Base-by-base conservation (phyloP, 495 filamentous ascomycete species). In the Astrothelium macrocarpum region DNA sequence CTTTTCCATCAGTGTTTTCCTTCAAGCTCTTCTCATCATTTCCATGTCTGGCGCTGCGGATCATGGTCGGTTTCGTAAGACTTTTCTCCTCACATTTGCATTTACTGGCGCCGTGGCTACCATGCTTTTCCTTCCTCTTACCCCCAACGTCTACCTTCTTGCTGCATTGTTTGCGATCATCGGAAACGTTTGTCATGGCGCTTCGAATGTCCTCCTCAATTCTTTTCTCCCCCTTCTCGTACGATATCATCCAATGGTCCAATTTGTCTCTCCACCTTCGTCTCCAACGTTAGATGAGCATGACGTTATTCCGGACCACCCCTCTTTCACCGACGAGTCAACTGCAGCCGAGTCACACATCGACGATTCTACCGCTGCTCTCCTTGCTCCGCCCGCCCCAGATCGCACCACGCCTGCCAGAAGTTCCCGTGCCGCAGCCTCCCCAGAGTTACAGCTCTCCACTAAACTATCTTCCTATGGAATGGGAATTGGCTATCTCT, bases 1-100 rank as follows among this genome's bases (percentile, higher is more conserved):
- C 3, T 97, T 97, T 75, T 95, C 90, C 58, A 74, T 96, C 64
- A 94, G 89, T 75, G 94, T 98, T 1, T 72, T 96, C 10, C 71
- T 96, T 34, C 94, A 98, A 75, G 86, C 91, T 10, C 74, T 97
- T 25, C 74, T 98, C 36, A 95, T 98, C 32, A 88, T 98, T 64
- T 95, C 90, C 62, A 96, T 98, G 82, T 93, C 88, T 65, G 94
- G 90, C 34, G 94, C 94, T 46, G 94, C 94, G 53, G 94, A 98
- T 71, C 94, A 97, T 75, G 94, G 94, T 64, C 88, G 87, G 60
- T 95, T 92, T 75, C 85, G 94, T 64, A 98, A 98, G 76, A 85
- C 82, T 42, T 82, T 98, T 16, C 77, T 98, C 28, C 80, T 98
- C 25, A 76, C 75, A 1, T 97, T 97, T 73, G 94, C 89, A 34